A percentile compares a stretch with the other conserved stretches of the same genome.
Conservation (phyloP, 441 rosid genomes). For the Adansonia madagascariensis region DNA sequence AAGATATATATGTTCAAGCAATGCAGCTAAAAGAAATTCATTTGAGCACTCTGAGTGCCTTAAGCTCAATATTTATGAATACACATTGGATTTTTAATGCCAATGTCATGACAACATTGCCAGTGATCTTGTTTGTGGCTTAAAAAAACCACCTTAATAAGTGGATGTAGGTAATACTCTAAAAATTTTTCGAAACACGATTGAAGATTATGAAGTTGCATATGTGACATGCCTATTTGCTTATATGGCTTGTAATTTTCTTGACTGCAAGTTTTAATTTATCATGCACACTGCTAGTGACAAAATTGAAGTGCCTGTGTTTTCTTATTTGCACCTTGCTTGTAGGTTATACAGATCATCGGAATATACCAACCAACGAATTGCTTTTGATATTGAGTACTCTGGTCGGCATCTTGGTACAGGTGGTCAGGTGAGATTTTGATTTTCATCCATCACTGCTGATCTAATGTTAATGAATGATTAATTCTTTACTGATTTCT, state of each 20-base stretch:
- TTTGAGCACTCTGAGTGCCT: neutral
- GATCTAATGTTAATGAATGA: neutral
- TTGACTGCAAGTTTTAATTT: neutral
- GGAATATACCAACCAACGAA: constrained; percentile 86
- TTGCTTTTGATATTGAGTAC: constrained; percentile 84
- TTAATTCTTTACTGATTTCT: neutral
- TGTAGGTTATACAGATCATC: constrained; percentile 82
- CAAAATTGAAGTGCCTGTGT: constrained; percentile 8
- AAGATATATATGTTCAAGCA: constrained; percentile 1
- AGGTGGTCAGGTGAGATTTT: constrained; percentile 80
- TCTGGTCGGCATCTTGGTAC: constrained; percentile 80
- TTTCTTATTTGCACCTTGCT: constrained; percentile 20
- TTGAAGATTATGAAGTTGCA: neutral
- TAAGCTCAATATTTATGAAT: neutral
- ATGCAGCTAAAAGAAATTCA: neutral
- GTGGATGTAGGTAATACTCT: neutral
- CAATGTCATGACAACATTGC: neutral
- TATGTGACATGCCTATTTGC: neutral
- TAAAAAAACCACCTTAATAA: neutral
- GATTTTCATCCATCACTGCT: constrained; percentile 14
- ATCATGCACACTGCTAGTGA: neutral
- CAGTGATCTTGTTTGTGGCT: constrained; percentile 1
- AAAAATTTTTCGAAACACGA: neutral
- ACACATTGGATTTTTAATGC: neutral
- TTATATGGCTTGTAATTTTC: neutral